Evolutionary conservation across 2,329 filamentous ascomycete genomes (phyloP).

Genomic region (Cladosporium sp.): DNA sequence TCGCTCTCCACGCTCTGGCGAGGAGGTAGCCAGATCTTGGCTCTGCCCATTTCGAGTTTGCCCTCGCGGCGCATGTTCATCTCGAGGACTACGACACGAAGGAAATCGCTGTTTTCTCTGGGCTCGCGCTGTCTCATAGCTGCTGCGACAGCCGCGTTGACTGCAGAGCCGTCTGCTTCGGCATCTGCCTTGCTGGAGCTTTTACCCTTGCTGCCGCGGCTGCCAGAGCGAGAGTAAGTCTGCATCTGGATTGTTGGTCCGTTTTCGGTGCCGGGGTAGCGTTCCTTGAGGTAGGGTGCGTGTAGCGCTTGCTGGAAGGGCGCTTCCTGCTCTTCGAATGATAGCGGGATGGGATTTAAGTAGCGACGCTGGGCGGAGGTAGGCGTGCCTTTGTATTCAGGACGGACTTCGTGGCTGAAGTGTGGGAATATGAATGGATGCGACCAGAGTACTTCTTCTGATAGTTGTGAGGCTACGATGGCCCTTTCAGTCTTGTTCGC

Average conservation of each 20-base stretch:
- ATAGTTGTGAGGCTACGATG: slow-evolving; percentile 27
- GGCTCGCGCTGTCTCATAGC: slow-evolving; percentile 56
- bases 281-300: slow-evolving; percentile 35
- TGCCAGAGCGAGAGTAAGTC: slow-evolving; percentile 52
- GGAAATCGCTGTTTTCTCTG: slow-evolving; percentile 64
- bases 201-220: slow-evolving; percentile 11
- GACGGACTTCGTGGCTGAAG: slow-evolving; percentile 63
- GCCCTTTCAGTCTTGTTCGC: slow-evolving; percentile 1
- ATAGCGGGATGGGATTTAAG: slow-evolving; percentile 56
- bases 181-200: slow-evolving; percentile 33
- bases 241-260: slow-evolving; percentile 64
- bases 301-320: slow-evolving; percentile 41
- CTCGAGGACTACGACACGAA: slow-evolving; percentile 65
- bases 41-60: slow-evolving; percentile 61
- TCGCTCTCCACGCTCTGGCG: slow-evolving; percentile 42
- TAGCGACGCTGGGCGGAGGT: slow-evolving; percentile 62
- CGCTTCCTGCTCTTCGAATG: slow-evolving; percentile 42
- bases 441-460: slow-evolving; percentile 62
- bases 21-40: slow-evolving; percentile 63
- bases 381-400: slow-evolving; percentile 56
- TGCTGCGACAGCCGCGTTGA: slow-evolving; percentile 39
- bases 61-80: slow-evolving; percentile 68
- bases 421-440: slow-evolving; percentile 60
- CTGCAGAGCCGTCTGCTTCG: slow-evolving; percentile 37
- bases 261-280: slow-evolving; percentile 36